Conservation (phyloP, 768 basidiomycete genomes). For the Tulasnella calospora region DNA sequence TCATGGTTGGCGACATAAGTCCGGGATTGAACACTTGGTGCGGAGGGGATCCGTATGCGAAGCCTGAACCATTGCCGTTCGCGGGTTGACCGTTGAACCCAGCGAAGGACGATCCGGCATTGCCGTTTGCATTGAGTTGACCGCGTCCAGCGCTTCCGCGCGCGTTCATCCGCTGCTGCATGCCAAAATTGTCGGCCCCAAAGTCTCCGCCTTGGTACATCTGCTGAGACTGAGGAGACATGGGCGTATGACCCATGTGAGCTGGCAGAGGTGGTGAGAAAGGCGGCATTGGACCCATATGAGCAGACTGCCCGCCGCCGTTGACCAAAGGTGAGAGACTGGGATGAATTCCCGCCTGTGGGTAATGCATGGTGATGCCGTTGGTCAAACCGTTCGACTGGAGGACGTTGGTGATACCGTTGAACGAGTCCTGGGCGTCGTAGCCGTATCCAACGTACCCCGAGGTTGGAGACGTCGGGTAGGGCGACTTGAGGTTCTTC, state of each 20-base stretch:
- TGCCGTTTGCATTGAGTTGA: neutral
- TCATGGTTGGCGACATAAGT: conserved; percentile 21
- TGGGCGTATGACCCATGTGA: neutral
- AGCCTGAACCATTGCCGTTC: neutral
- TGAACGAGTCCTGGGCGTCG: neutral
- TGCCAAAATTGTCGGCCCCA: conserved; percentile 8
- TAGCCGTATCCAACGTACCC: conserved; percentile 12
- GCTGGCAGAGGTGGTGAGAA: neutral
- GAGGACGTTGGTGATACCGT: neutral
- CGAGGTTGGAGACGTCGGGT: neutral
- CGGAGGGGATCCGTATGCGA: conserved; percentile 17
- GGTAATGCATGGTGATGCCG: conserved; percentile 17
- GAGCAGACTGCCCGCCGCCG: neutral
- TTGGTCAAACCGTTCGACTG: conserved; percentile 16
- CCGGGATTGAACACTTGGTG: neutral
- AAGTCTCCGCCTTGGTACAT: conserved; percentile 3
- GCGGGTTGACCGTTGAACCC: neutral
- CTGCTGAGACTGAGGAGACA: conserved; percentile 7
- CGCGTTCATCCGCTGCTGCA: conserved; percentile 18
- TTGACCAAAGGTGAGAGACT: neutral
- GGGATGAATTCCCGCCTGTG: conserved; percentile 1
- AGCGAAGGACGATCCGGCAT: neutral
- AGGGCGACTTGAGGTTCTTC: neutral
- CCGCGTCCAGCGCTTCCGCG: conserved; percentile 8
- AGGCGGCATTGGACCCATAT: neutral